phyloP scores from a whole-genome alignment of 2,329 filamentous ascomycete genomes.

The Pezicula neosporulosa region DNA sequence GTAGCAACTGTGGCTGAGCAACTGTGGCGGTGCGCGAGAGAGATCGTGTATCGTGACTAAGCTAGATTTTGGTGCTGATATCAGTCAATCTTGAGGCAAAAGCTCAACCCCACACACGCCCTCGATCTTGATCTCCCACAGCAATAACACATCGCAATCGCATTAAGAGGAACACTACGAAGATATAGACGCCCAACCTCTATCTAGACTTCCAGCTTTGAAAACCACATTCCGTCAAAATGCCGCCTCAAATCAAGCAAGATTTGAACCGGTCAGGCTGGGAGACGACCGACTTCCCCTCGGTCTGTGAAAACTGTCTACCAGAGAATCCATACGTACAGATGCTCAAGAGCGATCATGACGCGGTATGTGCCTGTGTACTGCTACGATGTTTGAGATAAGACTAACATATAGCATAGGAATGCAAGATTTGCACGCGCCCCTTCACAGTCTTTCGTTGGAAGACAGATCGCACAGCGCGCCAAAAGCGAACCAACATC shows the following conservation, averaged over 20 bases:
- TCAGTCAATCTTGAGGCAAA: too few relatives aligned
- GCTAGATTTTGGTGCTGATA: background rate
- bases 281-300: conserved; percentile 90
- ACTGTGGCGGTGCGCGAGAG: too few relatives aligned
- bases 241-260: conserved; percentile 93
- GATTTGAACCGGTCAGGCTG: conserved; percentile 93
- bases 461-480: conserved; percentile 87
- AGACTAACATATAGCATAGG: conserved; percentile 7
- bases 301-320: conserved; percentile 86
- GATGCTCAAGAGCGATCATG: conserved; percentile 97
- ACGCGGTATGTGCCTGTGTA: conserved; percentile 55
- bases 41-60: too few relatives aligned
- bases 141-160: background rate
- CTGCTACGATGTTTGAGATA: background rate
- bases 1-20: too few relatives aligned
- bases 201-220: background rate
- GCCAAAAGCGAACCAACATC: conserved; percentile 91
- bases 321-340: conserved; percentile 97
- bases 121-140: background rate
- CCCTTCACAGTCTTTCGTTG: conserved; percentile 95
- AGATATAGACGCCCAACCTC: too few relatives aligned
- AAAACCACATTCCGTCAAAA: conserved; percentile 31
- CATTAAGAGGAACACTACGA: background rate
- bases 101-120: background rate
- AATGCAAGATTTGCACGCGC: conserved; percentile 74